A percentile compares a stretch with the other conserved stretches of the same genome.
Evolutionary conservation across 1,139 yeast species (phyloP).

Genomic region (Pichia sp.): DNA sequence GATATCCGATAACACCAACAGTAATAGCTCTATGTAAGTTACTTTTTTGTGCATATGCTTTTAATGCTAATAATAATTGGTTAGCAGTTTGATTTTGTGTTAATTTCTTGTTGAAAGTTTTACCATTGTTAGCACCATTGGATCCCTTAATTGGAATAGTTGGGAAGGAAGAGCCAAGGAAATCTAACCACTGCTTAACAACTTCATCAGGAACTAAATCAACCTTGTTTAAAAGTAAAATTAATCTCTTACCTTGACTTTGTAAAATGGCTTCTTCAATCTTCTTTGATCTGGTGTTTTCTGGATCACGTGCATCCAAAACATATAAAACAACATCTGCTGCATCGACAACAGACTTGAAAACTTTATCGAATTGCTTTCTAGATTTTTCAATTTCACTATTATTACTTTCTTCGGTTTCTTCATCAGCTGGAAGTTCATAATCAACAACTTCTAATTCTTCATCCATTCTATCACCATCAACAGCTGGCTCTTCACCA

Average conservation of each 20-base stretch:
- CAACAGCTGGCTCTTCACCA: slow-evolving; percentile 44
- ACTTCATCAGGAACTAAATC: slow-evolving; percentile 88
- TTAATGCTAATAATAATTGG: slow-evolving; percentile 74
- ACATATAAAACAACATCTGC: slow-evolving; percentile 91
- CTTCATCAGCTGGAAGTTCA: slow-evolving; percentile 34
- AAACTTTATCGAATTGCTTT: slow-evolving; percentile 89
- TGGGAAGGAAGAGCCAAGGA: slow-evolving; percentile 82
- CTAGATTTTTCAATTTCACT: slow-evolving; percentile 74
- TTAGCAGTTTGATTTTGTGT: slow-evolving; percentile 72
- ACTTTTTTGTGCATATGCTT: slow-evolving; percentile 79
- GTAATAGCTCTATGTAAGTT: slow-evolving; percentile 88
- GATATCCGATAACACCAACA: slow-evolving; percentile 96
- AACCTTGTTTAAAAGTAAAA: slow-evolving; percentile 84
- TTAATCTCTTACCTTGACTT: slow-evolving; percentile 78
- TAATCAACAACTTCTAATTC: slow-evolving; percentile 49
- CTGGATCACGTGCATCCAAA: slow-evolving; percentile 97
- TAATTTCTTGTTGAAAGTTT: slow-evolving; percentile 74
- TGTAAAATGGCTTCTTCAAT: slow-evolving; percentile 89
- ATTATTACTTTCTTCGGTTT: slow-evolving; percentile 42
- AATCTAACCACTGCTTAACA: slow-evolving; percentile 80
- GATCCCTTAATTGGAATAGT: slow-evolving; percentile 80
- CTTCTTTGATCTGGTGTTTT: slow-evolving; percentile 85
- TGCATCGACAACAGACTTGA: slow-evolving; percentile 78
- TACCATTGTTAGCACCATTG: slow-evolving; percentile 48
- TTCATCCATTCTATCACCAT: slow-evolving; percentile 28